These are phyloP conservation scores for Populus ilicifolia DNA, from an alignment of 345 rosid species.

Conservation along the genomic window DNA sequence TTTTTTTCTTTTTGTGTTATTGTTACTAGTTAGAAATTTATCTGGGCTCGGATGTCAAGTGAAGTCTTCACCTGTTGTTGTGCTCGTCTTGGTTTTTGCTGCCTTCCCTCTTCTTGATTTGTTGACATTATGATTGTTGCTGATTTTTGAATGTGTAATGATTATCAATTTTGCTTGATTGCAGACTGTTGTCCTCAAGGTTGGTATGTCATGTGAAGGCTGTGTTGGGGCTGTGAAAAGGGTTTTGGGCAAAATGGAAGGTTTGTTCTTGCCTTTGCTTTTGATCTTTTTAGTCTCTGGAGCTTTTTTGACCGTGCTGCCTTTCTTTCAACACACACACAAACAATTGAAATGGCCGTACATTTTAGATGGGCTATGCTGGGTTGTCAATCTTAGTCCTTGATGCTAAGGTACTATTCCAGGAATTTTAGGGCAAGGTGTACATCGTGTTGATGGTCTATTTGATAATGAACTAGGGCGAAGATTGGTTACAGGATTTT, in stretches of 20 bases:
- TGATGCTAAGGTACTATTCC: not conserved
- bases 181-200: slow-evolving; percentile 80
- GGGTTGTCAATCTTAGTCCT: not conserved
- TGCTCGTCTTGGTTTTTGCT: not conserved
- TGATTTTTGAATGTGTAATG: not conserved
- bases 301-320: not conserved
- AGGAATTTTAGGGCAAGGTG: not conserved
- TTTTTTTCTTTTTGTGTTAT: not conserved
- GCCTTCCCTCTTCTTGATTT: not conserved
- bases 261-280: slow-evolving; percentile 27
- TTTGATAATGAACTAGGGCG: not conserved
- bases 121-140: not conserved
- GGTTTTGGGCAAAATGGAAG: slow-evolving; percentile 84
- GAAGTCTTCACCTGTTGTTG: not conserved
- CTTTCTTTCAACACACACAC: not conserved
- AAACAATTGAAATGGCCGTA: not conserved
- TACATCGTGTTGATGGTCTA: not conserved
- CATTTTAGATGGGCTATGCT: not conserved
- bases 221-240: slow-evolving; percentile 82
- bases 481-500: not conserved
- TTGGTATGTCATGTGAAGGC: slow-evolving; percentile 80
- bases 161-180: slow-evolving; percentile 13
- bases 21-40: not conserved
- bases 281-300: not conserved
- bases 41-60: not conserved